phyloP scores from a whole-genome alignment of 2,329 filamentous ascomycete genomes.

The Colletotrichum horii region DNA sequence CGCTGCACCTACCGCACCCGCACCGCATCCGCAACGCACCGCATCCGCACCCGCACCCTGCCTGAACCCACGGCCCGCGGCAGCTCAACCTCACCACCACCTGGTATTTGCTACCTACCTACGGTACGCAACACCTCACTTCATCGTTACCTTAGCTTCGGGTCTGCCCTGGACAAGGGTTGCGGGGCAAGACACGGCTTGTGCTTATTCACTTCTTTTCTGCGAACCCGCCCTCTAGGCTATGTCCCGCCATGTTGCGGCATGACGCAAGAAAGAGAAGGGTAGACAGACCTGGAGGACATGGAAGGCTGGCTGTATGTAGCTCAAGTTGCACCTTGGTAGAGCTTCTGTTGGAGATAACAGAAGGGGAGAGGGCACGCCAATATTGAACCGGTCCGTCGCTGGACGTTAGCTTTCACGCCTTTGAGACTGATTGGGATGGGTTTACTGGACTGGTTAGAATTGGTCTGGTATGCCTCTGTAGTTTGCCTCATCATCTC shows the following conservation, averaged over 20 bases:
- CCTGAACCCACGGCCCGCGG: background rate
- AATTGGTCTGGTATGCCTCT: background rate
- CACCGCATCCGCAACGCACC: background rate
- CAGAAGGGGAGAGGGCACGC: background rate
- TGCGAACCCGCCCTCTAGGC: background rate
- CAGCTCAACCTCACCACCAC: background rate
- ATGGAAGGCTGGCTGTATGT: background rate
- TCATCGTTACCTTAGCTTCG: background rate
- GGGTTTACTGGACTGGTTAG: background rate
- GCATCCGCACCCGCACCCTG: background rate
- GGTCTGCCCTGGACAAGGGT: background rate
- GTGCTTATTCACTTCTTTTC: no score
- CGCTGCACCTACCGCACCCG: background rate
- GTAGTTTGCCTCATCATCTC: background rate
- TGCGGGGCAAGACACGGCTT: background rate
- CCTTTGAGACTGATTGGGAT: background rate
- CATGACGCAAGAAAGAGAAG: background rate
- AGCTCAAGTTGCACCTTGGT: background rate
- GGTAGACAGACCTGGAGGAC: background rate
- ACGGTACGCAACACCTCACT: background rate
- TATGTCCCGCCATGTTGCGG: background rate
- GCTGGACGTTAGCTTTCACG: background rate
- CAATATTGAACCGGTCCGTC: background rate
- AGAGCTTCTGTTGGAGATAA: background rate
- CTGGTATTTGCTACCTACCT: background rate